Conservation (phyloP, 352 stramenopile species). For the Phytophthora litchii region DNA sequence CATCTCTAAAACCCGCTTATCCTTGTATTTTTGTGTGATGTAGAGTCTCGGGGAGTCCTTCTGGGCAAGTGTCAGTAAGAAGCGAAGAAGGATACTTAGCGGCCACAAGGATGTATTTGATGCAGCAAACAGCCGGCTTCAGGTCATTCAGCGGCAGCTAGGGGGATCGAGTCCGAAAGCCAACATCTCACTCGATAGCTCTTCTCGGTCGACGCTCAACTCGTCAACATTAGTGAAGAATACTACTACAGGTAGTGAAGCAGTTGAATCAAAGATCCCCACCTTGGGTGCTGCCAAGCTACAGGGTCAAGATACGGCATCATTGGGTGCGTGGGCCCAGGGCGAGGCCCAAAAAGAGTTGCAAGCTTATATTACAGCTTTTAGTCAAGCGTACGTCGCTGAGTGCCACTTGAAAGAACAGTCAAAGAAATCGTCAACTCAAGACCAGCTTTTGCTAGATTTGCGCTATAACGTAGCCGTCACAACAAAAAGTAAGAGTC, state of each 20-base stretch:
- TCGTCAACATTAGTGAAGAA: neutral
- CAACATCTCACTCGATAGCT: neutral
- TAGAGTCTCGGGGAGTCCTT: constrained; percentile 45
- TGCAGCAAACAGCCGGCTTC: constrained; percentile 18
- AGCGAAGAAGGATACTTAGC: constrained; percentile 29
- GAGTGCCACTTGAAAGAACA: constrained; percentile 14
- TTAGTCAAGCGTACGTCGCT: constrained; percentile 16
- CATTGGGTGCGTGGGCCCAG: constrained; percentile 13
- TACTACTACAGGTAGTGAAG: neutral
- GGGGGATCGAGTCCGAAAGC: neutral
- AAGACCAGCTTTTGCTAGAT: constrained; percentile 37
- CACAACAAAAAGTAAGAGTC: constrained; percentile 38
- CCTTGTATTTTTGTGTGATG: neutral
- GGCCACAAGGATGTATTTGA: constrained; percentile 37
- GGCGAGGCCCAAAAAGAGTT: constrained; percentile 16
- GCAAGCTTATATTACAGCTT: constrained; percentile 19
- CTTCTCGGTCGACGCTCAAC: neutral
- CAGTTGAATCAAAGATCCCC: neutral
- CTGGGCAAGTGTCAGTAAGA: constrained; percentile 47
- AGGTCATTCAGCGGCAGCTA: constrained; percentile 9
- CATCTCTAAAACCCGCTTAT: no score
- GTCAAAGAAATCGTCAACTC: constrained; percentile 2
- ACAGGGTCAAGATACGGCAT: constrained; percentile 6
- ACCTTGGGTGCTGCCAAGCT: neutral
- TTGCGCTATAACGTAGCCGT: constrained; percentile 45